Conservation (phyloP, 2,329 filamentous ascomycete species). For the Cercospora beticola region DNA sequence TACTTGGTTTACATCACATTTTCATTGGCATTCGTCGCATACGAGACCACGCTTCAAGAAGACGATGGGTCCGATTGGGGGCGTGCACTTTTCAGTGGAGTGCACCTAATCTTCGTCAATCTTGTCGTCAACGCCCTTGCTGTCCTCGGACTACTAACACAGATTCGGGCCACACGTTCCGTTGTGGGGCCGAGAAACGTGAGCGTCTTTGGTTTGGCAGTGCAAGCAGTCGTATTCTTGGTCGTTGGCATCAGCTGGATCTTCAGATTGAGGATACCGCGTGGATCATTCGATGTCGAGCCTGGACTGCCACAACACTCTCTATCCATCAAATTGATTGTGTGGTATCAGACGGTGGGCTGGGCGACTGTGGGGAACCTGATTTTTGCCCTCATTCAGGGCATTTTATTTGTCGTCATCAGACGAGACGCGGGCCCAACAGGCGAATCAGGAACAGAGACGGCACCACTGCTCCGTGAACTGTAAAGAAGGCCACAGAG, state of each 20-base stretch:
- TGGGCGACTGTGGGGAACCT: neutral
- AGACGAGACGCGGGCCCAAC: neutral
- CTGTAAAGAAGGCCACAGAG: neutral
- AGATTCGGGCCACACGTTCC: neutral
- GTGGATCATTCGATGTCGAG: neutral
- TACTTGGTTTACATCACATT: neutral
- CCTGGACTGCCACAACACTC: neutral
- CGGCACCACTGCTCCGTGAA: neutral
- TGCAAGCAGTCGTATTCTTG: neutral
- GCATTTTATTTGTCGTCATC: neutral
- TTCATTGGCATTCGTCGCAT: neutral
- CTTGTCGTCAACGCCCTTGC: neutral
- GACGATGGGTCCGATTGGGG: neutral
- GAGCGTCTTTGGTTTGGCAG: neutral
- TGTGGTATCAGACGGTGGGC: neutral
- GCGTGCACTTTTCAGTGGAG: neutral
- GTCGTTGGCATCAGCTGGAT: neutral
- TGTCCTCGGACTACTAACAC: neutral
- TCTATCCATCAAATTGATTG: neutral
- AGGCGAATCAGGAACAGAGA: neutral
- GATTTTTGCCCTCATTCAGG: neutral
- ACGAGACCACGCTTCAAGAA: neutral
- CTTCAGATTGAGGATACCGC: neutral
- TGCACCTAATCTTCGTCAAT: neutral
- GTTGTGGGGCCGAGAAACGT: neutral